A percentile compares a stretch with the other conserved stretches of the same genome.
Conservation (phyloP, 768 basidiomycete species). For the Heimioporus sp. region DNA sequence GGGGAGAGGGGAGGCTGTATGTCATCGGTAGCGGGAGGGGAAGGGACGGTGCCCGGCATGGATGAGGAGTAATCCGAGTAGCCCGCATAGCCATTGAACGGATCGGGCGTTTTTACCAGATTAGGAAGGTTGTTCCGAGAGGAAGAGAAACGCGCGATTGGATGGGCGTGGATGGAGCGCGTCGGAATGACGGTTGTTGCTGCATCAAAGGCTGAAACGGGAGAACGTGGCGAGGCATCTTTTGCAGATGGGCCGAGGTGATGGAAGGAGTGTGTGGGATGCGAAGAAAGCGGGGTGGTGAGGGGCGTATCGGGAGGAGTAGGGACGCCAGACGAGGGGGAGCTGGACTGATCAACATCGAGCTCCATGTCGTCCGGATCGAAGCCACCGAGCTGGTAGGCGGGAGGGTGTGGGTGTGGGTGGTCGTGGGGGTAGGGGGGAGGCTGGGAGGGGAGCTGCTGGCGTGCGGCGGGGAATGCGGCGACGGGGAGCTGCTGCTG, state of each 20-base stretch:
- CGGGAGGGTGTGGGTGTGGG: slow-evolving; percentile 24
- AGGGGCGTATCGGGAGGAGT: slow-evolving; percentile 45
- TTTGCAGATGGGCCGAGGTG: slow-evolving; percentile 31
- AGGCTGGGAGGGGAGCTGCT: slow-evolving; percentile 32
- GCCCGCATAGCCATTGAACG: slow-evolving; percentile 68
- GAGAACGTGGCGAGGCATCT: slow-evolving; percentile 27
- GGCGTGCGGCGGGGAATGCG: slow-evolving; percentile 34
- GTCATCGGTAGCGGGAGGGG: slow-evolving; percentile 30
- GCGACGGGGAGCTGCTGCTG: slow-evolving; percentile 21
- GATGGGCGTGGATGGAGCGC: slow-evolving; percentile 36
- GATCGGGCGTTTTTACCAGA: slow-evolving; percentile 41
- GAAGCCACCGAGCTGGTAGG: slow-evolving; percentile 42
- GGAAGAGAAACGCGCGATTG: slow-evolving; percentile 34
- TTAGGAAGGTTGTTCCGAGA: slow-evolving; percentile 27
- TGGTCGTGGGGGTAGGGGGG: slow-evolving; percentile 27
- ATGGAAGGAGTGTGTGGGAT: slow-evolving; percentile 31
- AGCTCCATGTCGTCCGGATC: slow-evolving; percentile 85
- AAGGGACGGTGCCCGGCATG: slow-evolving; percentile 56
- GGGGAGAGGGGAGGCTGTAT: slow-evolving; percentile 26
- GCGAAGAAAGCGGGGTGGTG: slow-evolving; percentile 40
- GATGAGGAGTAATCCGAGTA: slow-evolving; percentile 63
- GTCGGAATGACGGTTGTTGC: slow-evolving; percentile 50
- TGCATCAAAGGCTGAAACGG: slow-evolving; percentile 51
- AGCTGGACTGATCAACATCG: slow-evolving; percentile 58
- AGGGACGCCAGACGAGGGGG: slow-evolving; percentile 42